Evolutionary conservation across 345 rosid species (phyloP).

Genomic region (Toxicodendron radicans): DNA sequence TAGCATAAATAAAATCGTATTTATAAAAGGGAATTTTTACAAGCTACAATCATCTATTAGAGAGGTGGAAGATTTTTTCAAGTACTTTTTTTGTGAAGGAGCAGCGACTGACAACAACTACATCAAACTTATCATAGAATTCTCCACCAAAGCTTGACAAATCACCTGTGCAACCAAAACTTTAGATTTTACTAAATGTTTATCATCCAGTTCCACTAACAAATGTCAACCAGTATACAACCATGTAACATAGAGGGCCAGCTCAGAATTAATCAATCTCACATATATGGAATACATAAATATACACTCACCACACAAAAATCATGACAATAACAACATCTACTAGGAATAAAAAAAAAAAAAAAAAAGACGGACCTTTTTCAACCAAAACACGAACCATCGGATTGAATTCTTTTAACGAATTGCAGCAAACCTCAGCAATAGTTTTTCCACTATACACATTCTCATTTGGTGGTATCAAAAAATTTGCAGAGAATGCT

Average conservation of each 20-base stretch:
- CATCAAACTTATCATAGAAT: conserved; percentile 75
- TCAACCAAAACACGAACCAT: conserved; percentile 85
- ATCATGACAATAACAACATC: background rate
- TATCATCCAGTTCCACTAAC: too few relatives aligned
- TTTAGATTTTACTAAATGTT: background rate
- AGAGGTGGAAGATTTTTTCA: conserved; percentile 5
- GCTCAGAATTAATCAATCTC: too few relatives aligned
- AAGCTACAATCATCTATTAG: conserved; percentile 3
- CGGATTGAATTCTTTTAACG: conserved; percentile 85
- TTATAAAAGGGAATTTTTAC: background rate
- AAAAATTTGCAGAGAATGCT: conserved; percentile 68
- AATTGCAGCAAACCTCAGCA: conserved; percentile 82
- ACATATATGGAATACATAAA: background rate
- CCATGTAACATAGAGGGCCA: too few relatives aligned
- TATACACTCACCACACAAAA: background rate
- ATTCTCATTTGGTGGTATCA: conserved; percentile 66
- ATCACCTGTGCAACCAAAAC: conserved; percentile 56
- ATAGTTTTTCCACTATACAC: conserved; percentile 54
- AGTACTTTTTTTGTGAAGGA: conserved; percentile 60
- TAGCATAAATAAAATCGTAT: background rate
- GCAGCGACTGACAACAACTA: conserved; percentile 69
- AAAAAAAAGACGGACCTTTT: conserved; percentile 48
- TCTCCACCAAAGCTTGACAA: conserved; percentile 51
- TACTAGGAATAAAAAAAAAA: background rate
- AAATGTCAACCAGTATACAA: too few relatives aligned